Evolutionary conservation across 257 asterid genomes (phyloP).

Genomic region (Fraxinus pennsylvanica): DNA sequence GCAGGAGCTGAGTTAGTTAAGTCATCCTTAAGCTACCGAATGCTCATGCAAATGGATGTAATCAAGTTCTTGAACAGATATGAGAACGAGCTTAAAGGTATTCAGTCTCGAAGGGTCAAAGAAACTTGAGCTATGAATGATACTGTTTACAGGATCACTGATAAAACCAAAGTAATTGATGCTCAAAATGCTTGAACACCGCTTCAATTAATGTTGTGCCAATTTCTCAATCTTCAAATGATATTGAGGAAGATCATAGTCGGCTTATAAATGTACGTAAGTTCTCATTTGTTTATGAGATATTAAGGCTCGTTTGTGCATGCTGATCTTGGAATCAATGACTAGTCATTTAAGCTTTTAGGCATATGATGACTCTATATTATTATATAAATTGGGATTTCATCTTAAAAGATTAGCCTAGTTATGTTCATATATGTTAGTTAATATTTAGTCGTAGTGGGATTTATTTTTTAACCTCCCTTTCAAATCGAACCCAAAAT

Average conservation of each 20-base stretch:
- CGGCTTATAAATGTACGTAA: slow-evolving; percentile 60
- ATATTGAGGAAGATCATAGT: slow-evolving; percentile 37
- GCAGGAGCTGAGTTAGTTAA: slow-evolving; percentile 72
- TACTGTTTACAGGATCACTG: slow-evolving; percentile 53
- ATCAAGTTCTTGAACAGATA: slow-evolving; percentile 55
- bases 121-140: slow-evolving; percentile 53
- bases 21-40: slow-evolving; percentile 70
- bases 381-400: too few relatives aligned
- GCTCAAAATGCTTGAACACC: slow-evolving; percentile 67
- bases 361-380: too few relatives aligned
- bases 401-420: too few relatives aligned
- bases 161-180: slow-evolving; percentile 54
- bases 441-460: too few relatives aligned
- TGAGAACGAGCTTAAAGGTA: slow-evolving; percentile 45
- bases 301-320: too few relatives aligned
- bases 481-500: too few relatives aligned
- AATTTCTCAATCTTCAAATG: slow-evolving; percentile 40
- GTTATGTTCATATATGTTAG: too few relatives aligned
- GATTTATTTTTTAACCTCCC: too few relatives aligned
- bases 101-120: slow-evolving; percentile 35
- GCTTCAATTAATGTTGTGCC: slow-evolving; percentile 72
- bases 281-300: too few relatives aligned
- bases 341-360: too few relatives aligned
- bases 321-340: too few relatives aligned
- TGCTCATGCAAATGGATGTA: slow-evolving; percentile 86